Evolutionary conservation across 805 yeast species (phyloP), one percentile per base, ranked within the genome.

Genomic region (Dipodascopsis tothii): DNA sequence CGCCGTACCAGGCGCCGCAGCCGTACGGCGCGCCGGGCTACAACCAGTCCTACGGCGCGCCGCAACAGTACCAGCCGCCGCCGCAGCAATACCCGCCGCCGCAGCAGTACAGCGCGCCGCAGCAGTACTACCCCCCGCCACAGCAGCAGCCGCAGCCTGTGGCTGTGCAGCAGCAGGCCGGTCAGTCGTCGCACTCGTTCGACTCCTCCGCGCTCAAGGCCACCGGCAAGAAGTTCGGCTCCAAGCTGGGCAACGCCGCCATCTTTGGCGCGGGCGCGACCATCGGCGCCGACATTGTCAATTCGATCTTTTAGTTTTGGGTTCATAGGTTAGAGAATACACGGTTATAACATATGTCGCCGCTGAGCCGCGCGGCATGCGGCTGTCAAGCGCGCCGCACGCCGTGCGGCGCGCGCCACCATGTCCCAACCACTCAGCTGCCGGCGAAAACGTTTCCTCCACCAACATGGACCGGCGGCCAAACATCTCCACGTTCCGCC

Each of bases 261-360:
- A 77, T 88, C 39, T 90, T 86, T 54, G 96, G 96, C 64, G 96
- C 95, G 6, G 97, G 97, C 70, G 95, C 96, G 33, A 81, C 95
- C 1, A 70, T 88, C 43, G 97, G 97, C 59, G 73, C 84, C 36
- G 86, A 83, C 57, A 56, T 90, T 40, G 84, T 88, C 33, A 78
- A 82, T 57, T 73, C 84, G 35, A 81, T 84, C 47, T 78, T 81
- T 55, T 78, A 65, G 60, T 25, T 4, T 33, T 25, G 30, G 30
- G 30, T 9, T 25, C 14, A 25, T 25, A 25, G 14, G 30, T 9
- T 25, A 9, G 30, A 25, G n/a, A n/a, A n/a, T n/a, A n/a, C n/a
- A n/a, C n/a, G n/a, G n/a, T n/a, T n/a, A n/a, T n/a, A n/a, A n/a
- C n/a, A n/a, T n/a, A n/a, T n/a, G n/a, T n/a, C n/a, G n/a, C n/a